These are phyloP conservation scores for Plectosphaerella sp. DNA, from an alignment of 2,329 filamentous ascomycete species.

Conservation along the genomic window DNA sequence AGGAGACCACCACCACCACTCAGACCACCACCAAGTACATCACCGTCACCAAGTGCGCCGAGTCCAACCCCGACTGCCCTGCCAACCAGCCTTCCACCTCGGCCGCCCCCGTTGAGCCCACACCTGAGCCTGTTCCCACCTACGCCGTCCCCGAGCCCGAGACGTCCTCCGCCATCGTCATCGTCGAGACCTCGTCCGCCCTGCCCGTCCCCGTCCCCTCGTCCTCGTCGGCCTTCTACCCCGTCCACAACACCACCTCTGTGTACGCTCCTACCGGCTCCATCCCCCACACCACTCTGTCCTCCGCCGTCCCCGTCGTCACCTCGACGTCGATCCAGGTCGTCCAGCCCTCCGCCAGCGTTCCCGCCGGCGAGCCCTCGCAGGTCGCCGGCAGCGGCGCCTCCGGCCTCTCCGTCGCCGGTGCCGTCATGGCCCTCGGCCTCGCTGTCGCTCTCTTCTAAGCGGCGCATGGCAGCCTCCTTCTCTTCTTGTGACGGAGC, in stretches of 20 bases:
- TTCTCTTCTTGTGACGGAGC: background rate
- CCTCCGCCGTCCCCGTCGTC: slow-evolving; percentile 11
- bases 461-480: background rate
- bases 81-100: slow-evolving; percentile 15
- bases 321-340: slow-evolving; percentile 8
- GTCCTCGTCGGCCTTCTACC: slow-evolving; percentile 18
- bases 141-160: slow-evolving; percentile 4
- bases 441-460: slow-evolving; percentile 33
- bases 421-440: slow-evolving; percentile 32
- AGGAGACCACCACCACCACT: slow-evolving; percentile 34
- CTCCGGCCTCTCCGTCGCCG: slow-evolving; percentile 29
- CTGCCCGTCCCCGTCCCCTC: slow-evolving; percentile 6
- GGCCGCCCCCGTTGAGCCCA: slow-evolving; percentile 16
- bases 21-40: slow-evolving; percentile 37
- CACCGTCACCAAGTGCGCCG: slow-evolving; percentile 45
- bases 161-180: slow-evolving; percentile 8
- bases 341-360: slow-evolving; percentile 6
- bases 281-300: slow-evolving; percentile 17
- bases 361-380: slow-evolving; percentile 15
- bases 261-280: slow-evolving; percentile 16
- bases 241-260: slow-evolving; percentile 27
- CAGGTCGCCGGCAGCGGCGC: slow-evolving; percentile 15
- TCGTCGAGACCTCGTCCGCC: slow-evolving; percentile 6
- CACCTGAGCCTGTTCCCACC: slow-evolving; percentile 13
- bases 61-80: slow-evolving; percentile 38